Evolutionary conservation across 2,329 filamentous ascomycete genomes (phyloP).

Genomic region (Nemania serpens): DNA sequence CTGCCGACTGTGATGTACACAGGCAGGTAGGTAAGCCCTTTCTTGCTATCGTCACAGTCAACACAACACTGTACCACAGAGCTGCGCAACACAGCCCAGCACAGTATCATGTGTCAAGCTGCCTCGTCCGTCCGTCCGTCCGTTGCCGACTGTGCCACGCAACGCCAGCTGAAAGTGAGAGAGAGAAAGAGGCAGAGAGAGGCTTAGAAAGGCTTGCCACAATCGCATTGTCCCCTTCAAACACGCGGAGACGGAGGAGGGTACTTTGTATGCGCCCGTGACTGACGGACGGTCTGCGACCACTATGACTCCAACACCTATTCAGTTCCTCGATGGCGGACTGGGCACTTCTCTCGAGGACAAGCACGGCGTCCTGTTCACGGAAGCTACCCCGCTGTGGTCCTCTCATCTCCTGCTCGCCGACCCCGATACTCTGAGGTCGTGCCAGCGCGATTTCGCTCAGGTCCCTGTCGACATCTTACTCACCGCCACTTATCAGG

Average conservation of each 20-base stretch:
- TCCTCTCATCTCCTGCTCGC: slow-evolving; percentile 68
- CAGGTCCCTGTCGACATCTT: slow-evolving; percentile 64
- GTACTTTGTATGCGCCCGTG: no score
- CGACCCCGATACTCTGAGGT: slow-evolving; percentile 54
- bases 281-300: neutral
- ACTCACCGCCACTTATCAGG: slow-evolving; percentile 71
- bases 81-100: neutral
- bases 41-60: neutral
- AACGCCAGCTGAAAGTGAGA: no score
- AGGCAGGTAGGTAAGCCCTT: neutral
- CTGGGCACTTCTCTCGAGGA: slow-evolving; percentile 70
- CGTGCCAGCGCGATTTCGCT: slow-evolving; percentile 62
- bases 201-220: no score
- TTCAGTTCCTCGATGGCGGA: slow-evolving; percentile 67
- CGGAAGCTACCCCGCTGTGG: slow-evolving; percentile 62
- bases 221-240: no score
- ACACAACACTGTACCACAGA: neutral
- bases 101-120: no score
- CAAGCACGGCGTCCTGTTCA: slow-evolving; percentile 58
- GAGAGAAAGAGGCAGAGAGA: no score
- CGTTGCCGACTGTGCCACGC: no score
- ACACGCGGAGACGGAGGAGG: no score
- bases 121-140: no score
- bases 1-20: neutral
- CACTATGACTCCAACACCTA: slow-evolving; percentile 25